Percentiles rank a stretch among this genome's conserved stretches.
Evolutionary conservation across 768 basidiomycete genomes (phyloP).

Genomic region (Rhizopogon roseolus): DNA sequence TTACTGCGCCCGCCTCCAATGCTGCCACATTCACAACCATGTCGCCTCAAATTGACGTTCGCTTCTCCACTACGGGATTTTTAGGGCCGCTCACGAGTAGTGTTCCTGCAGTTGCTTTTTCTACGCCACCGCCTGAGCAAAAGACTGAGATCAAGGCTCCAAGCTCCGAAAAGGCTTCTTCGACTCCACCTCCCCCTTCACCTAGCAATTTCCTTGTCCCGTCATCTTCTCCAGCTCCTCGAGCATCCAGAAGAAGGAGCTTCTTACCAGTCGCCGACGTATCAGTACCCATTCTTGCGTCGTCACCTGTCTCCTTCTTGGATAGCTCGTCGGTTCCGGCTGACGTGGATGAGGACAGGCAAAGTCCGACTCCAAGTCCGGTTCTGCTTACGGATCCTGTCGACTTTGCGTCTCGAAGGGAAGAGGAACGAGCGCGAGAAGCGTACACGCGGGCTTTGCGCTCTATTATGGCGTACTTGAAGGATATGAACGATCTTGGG

Average conservation of each 20-base stretch:
- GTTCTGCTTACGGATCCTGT: conserved; percentile 36
- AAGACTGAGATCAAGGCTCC: conserved; percentile 21
- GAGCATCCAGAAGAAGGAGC: conserved; percentile 72
- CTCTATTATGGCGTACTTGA: conserved; percentile 92
- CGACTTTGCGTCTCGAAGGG: conserved; percentile 45
- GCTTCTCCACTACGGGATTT: conserved; percentile 67
- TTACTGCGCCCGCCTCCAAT: conserved; percentile 16
- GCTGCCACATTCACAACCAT: conserved; percentile 30
- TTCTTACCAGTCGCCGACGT: conserved; percentile 84
- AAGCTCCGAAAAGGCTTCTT: conserved; percentile 1
- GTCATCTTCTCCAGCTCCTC: conserved; percentile 33
- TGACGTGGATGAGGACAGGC: conserved; percentile 26
- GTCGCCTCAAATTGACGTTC: conserved; percentile 61
- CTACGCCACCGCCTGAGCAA: conserved; percentile 10
- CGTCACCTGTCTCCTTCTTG: conserved; percentile 59
- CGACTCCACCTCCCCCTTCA: conserved; percentile 4
- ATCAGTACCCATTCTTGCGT: conserved; percentile 54
- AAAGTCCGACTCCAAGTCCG: conserved; percentile 38
- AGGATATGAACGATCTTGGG: conserved; percentile 91
- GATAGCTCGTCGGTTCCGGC: conserved; percentile 42
- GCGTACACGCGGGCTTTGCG: conserved; percentile 77
- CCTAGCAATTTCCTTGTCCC: conserved; percentile 35
- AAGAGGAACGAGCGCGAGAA: conserved; percentile 69
- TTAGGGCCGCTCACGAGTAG: conserved; percentile 45
- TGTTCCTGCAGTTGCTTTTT: conserved; percentile 25